Base-by-base conservation (phyloP, 2,329 filamentous ascomycete species). In the Tolypocladium nubicola region DNA sequence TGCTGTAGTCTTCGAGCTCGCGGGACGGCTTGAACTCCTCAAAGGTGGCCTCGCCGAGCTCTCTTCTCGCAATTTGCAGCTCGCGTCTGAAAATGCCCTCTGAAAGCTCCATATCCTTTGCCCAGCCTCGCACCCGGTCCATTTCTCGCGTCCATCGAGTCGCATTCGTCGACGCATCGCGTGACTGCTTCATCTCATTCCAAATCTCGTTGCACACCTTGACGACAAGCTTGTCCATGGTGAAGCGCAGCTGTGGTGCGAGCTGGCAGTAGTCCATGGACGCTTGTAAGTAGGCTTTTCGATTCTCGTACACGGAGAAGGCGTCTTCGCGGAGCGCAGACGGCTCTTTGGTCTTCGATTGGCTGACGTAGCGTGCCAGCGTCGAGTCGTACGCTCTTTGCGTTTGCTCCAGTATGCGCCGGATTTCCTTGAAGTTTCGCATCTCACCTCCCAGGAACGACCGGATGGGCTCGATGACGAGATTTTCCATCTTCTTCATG, bases 201-300 rank as follows among this genome's bases (percentile, higher is more conserved):
- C 90, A 97, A 64, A 96, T 83, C 64, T 97, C 92, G 56, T 83
- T 85, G 60, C 91, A 95, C 14, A 96, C 79, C 61, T 84, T 85
- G 59, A 97, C 90, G 16, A 99, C 78, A 39, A 97, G 74, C 73
- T 88, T 90, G 71, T 99, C 94, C 58, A 97, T 79, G 1, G 87
- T 84, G 64, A 88, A 85, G 53, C 94, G 85, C 52, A 97, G 75
- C 70, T 97, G 90, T 0, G 94, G 92, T 1, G 89, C 90, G 63
- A 90, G 81, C 62, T 94, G 84, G 65, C 90, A 96, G 69, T 92
- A 97, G 71, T 99, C 94, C 83, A 99, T 86, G 16, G 90, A 92
- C 1, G 92, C 88, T 69, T 91, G 93, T 49, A 97, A 78, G 70
- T 99, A 99, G 38, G 86, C 83, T 67, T 94, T 95, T 58, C 93